Base-by-base conservation (phyloP, 1,139 yeast species). In the Yamadazyma sp. region DNA sequence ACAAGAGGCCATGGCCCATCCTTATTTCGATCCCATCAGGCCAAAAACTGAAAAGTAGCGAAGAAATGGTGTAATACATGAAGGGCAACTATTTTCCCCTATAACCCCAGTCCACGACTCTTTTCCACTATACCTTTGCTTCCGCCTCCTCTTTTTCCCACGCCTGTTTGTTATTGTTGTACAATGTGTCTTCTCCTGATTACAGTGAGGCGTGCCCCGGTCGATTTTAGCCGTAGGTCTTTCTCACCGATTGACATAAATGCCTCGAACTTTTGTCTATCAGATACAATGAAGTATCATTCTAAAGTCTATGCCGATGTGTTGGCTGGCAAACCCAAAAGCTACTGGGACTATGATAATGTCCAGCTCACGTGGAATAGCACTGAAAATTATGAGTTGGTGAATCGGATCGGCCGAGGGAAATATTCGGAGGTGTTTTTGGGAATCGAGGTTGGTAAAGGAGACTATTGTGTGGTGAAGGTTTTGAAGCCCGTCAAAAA, bases 401-500 rank as follows among this genome's bases (percentile, higher is more conserved):
- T 69, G 42, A 64, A 62, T 49, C 68, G 70, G 46, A 51, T 71
- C 29, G 77, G 77, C 8, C 51, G 75, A 39, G 77, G 77, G 9
- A 71, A 69, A 47, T 71, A 71, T 50, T 67, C 74, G 7, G 76
- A 71, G 48, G 76, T 71, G n/a, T 71, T 71, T 38, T 53, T 68
- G 28, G 73, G 73, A 1, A 54, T 66, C 8, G 66, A 64, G 30
- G 47, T 64, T 33, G 41, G 44, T 16, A 53, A 56, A 37, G 62
- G 60, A 2, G 58, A 51, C 36, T 73, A 76, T 28, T 81, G 83
- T 52, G 96, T 92, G 37, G 88, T 92, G 56, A 92, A 92, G 61
- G 97, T 92, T 49, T 76, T 92, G 54, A 92, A 92, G 60, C 98
- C 98, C 3, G 98, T 92, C 36, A 91, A 91, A 66, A 78, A 92